Base-by-base conservation (phyloP, 352 stramenopile species). In the Globisporangium cystogenes region DNA sequence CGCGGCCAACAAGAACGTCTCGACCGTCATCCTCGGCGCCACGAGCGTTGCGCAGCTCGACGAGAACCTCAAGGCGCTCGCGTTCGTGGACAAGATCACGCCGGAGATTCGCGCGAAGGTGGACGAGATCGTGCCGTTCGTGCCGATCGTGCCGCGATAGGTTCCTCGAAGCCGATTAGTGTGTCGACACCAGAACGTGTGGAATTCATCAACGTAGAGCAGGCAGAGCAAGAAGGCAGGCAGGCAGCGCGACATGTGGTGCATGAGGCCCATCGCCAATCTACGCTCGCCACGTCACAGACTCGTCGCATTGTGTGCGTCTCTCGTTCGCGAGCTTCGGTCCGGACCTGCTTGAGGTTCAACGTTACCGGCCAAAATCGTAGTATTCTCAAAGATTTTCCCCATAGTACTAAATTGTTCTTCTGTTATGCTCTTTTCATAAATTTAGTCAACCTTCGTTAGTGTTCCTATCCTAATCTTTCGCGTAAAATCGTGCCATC, bases 11-110 rank as follows among this genome's bases (percentile, higher is more conserved):
- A 57, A 63, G 15, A 72, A 90, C 53, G 74, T 89, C 39, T 79
- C 68, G 46, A 84, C 70, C 15, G 77, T 42, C 14, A 42, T 42
- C n/a, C 37, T 42, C 14, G 37, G 37, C 4, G 37, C 37, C 15
- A 42, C 37, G 37, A 42, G 72, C n/a, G 67, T 82, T 40, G 54
- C 73, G 37, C 80, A 90, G 50, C 62, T 90, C 4, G 74, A 92
- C 26, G 80, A 91, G 47, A 92, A 92, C 59, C 50, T 91, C 35
- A 82, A 82, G 57, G 74, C 81, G 14, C 47, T 87, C 27, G 65
- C 72, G 42, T 80, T 87, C 20, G 53, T 70, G 16, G 64, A 76
- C 59, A 89, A 90, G 70, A 73, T 92, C 44, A 92, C 80, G 10
- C 69, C 79, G 0, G 69, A 91, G 59, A 52, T 87, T 37, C 73